A percentile compares a stretch with the other conserved stretches of the same genome.
Evolutionary conservation across 257 asterid genomes (phyloP).

Genomic region (Hygrophila difformis): DNA sequence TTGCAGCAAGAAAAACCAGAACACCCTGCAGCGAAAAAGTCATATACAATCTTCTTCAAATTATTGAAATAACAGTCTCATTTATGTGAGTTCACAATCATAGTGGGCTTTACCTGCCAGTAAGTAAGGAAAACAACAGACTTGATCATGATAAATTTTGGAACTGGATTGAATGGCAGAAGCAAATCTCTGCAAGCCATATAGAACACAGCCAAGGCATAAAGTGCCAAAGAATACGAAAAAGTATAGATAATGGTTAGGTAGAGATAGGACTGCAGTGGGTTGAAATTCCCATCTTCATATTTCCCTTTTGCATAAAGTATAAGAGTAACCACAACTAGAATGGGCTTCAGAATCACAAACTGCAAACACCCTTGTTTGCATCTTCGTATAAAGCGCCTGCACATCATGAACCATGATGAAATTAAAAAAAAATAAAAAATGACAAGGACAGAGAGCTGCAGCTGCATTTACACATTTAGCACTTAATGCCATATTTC

Average conservation of each 20-base stretch:
- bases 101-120: conserved; percentile 62
- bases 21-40: conserved; percentile 40
- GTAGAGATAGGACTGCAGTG: conserved; percentile 84
- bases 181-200: conserved; percentile 94
- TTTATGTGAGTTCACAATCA: not conserved
- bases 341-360: conserved; percentile 89
- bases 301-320: conserved; percentile 87
- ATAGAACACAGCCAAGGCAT: conserved; percentile 84
- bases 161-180: conserved; percentile 96
- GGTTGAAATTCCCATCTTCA: conserved; percentile 88
- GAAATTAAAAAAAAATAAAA: conserved; percentile 1
- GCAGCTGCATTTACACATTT: too few relatives aligned
- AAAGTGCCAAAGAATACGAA: conserved; percentile 91
- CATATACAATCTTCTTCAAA: too few relatives aligned
- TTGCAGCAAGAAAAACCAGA: conserved; percentile 70
- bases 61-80: not conserved
- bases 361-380: conserved; percentile 98
- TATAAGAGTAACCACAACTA: conserved; percentile 67
- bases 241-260: conserved; percentile 87
- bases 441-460: too few relatives aligned
- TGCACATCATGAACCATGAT: conserved; percentile 29
- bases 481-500: too few relatives aligned
- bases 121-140: conserved; percentile 94
- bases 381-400: conserved; percentile 96
- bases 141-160: conserved; percentile 87